Evolutionary conservation across 306 rosid species (phyloP), one percentile per base, ranked within the genome.

Genomic region (Senna siamea): DNA sequence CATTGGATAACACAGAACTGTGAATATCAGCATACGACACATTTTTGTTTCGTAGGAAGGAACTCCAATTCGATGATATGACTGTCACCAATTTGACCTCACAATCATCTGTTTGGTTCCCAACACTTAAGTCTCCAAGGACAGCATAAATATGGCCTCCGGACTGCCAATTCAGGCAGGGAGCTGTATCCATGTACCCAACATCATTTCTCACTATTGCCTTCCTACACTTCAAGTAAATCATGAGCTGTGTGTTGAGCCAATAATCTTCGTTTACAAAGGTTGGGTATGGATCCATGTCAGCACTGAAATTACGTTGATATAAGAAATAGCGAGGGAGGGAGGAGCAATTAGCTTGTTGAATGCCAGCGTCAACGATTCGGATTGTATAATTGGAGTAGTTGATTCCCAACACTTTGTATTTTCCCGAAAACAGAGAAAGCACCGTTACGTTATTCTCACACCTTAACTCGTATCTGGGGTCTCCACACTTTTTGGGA

Each of bases 401-500:
- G 43, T 46, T 37, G 63, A 80, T 80, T 63, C 19, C 73, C 77
- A 44, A 7, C 3, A 76, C 75, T 7, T 59, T 34, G 47, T 17
- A 76, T 20, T 15, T 52, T 65, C 30, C 30, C 30, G 30, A 26
- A 26, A 1, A 26, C 30, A 26, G 30, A 26, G 5, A 1, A 3
- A 74, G 8, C 5, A 80, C 35, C 0, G 79, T 40, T 3, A 40
- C 13, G 52, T 74, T 60, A 34, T 60, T n/a, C 9, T 65, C 73
- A 19, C 82, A 81, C 11, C 62, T 37, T 1, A 44, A 26, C 10
- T 1, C 9, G 51, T 63, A 47, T 1, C 0, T 4, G 0, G 0
- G 17, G 5, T 7, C 7, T 0, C 77, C 70, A 9, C 84, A 69
- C 13, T 13, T 1, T 8, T 12, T 0, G 7, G 80, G 65, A 20